Percentiles rank a stretch among this genome's conserved stretches.
Evolutionary conservation across 2,329 filamentous ascomycete species (phyloP).

Genomic region (Aspergillus awamori): DNA sequence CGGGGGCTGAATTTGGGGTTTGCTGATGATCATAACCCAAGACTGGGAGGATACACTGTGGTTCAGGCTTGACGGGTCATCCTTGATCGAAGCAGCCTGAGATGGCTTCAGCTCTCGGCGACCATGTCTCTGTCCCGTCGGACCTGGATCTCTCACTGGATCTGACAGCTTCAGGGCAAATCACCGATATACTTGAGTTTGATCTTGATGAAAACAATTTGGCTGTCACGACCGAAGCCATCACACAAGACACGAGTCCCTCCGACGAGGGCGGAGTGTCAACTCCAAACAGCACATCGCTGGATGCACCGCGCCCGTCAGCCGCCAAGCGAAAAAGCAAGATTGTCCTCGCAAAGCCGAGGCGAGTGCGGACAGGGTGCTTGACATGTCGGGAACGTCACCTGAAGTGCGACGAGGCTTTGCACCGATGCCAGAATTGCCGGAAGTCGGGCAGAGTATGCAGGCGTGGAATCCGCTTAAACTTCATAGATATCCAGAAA

Average conservation of each 20-base stretch:
- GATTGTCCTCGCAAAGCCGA: constrained; percentile 62
- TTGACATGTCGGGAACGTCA: constrained; percentile 87
- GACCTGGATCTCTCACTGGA: constrained; percentile 26
- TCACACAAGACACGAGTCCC: constrained; percentile 8
- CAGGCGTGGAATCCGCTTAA: constrained; percentile 82
- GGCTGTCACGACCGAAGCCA: background rate
- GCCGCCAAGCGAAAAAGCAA: constrained; percentile 31
- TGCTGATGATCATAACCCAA: constrained; percentile 6
- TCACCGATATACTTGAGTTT: constrained; percentile 10
- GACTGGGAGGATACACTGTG: background rate
- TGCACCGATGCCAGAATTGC: constrained; percentile 73
- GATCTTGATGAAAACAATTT: constrained; percentile 5
- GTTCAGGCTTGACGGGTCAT: background rate
- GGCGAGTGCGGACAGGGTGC: constrained; percentile 85
- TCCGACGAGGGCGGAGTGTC: constrained; percentile 15
- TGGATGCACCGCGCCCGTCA: constrained; percentile 14
- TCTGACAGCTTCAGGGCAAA: constrained; percentile 14
- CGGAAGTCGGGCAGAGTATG: constrained; percentile 83
- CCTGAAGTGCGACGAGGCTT: constrained; percentile 83
- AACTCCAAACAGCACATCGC: constrained; percentile 18
- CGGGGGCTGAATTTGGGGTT: constrained; percentile 16
- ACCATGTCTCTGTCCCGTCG: constrained; percentile 24
- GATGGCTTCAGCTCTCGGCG: constrained; percentile 24
- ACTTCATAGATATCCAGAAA: constrained; percentile 85
- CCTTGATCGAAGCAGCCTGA: background rate